These are phyloP conservation scores for Crucibulum laeve DNA, from an alignment of 768 basidiomycete species.

Conservation along the genomic window DNA sequence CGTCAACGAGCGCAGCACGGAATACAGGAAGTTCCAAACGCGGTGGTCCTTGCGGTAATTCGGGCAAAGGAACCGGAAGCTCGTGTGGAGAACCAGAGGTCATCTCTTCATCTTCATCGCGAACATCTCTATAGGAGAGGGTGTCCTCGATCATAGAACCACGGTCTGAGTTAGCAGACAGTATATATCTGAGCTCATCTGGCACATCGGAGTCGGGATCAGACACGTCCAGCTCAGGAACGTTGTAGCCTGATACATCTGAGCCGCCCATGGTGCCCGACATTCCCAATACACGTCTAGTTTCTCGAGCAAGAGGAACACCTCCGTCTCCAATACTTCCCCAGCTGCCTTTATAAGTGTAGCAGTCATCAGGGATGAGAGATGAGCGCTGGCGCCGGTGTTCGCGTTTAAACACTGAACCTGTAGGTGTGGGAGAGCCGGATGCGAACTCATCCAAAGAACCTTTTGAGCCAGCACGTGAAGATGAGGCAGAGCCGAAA, in stretches of 20 bases:
- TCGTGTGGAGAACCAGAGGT: background rate
- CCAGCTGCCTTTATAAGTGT: constrained; percentile 15
- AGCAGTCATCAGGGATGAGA: constrained; percentile 12
- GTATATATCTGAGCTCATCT: constrained; percentile 64
- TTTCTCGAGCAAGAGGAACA: constrained; percentile 32
- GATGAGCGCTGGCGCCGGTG: constrained; percentile 20
- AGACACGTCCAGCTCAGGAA: constrained; percentile 42
- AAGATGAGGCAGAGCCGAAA: constrained; percentile 28
- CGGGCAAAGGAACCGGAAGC: constrained; percentile 24
- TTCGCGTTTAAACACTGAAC: constrained; percentile 33
- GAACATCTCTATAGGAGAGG: constrained; percentile 10
- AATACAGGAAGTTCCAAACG: constrained; percentile 30
- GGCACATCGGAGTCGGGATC: constrained; percentile 82
- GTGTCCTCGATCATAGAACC: constrained; percentile 17
- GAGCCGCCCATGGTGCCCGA: constrained; percentile 67
- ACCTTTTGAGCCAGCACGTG: constrained; percentile 9
- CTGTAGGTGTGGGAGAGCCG: constrained; percentile 10
- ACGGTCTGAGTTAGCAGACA: constrained; percentile 35
- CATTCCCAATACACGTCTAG: constrained; percentile 56
- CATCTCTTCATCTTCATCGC: constrained; percentile 1
- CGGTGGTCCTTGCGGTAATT: constrained; percentile 16
- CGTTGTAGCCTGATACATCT: constrained; percentile 38
- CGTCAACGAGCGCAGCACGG: constrained; percentile 31
- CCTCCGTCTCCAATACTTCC: constrained; percentile 9
- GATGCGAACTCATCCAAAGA: constrained; percentile 11